These are phyloP conservation scores for Fusarium graminum DNA, from an alignment of 2,329 filamentous ascomycete species.

Conservation along the genomic window DNA sequence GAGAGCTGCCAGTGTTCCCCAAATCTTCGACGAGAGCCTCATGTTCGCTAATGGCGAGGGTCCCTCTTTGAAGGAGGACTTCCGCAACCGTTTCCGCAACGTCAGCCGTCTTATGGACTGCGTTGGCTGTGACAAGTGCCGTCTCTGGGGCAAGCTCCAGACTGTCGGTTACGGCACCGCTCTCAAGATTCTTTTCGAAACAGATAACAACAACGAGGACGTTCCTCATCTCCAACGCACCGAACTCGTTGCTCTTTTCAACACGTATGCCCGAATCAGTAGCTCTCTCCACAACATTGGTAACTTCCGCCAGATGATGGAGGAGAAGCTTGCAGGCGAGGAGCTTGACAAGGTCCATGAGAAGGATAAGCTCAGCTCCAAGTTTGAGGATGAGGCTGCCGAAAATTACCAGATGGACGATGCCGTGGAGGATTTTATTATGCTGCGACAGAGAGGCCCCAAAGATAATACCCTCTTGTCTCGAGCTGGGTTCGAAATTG, in stretches of 20 bases:
- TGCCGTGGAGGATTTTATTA: conserved; percentile 55
- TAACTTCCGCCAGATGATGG: conserved; percentile 73
- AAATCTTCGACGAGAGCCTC: conserved; percentile 93
- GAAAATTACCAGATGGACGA: conserved; percentile 54
- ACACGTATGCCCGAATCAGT: conserved; percentile 90
- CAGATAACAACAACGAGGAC: conserved; percentile 76
- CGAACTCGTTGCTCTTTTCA: conserved; percentile 93
- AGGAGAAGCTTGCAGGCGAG: conserved; percentile 51
- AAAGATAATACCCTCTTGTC: conserved; percentile 61
- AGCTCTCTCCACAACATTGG: conserved; percentile 82
- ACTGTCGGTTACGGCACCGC: conserved; percentile 95
- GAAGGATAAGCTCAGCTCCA: conserved; percentile 37
- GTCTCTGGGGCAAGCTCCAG: conserved; percentile 97
- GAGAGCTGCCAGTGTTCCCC: conserved; percentile 74
- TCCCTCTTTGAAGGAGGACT: conserved; percentile 91
- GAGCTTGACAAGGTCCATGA: conserved; percentile 55
- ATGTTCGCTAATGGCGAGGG: conserved; percentile 90
- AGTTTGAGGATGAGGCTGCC: conserved; percentile 50
- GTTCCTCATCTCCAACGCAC: conserved; percentile 83
- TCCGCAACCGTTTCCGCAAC: conserved; percentile 96
- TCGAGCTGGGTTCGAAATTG: conserved; percentile 72
- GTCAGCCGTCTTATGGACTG: conserved; percentile 98
- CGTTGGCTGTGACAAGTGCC: conserved; percentile 97
- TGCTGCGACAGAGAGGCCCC: conserved; percentile 51
- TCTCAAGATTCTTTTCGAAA: conserved; percentile 95